Conservation (phyloP, 2,329 filamentous ascomycete genomes). For the Phoma sp. region DNA sequence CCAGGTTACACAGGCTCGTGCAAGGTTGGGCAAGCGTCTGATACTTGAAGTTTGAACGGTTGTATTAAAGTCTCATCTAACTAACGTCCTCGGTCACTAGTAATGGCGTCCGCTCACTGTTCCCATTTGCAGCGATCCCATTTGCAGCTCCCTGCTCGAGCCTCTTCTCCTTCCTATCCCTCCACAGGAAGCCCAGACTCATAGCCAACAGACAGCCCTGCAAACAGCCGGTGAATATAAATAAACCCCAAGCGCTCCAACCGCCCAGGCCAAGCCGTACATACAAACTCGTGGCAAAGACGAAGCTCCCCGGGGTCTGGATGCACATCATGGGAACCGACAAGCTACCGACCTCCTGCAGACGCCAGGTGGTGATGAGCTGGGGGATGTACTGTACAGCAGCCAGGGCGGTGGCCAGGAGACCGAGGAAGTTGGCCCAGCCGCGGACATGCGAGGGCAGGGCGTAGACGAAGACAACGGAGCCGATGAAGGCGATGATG, state of each 20-base stretch:
- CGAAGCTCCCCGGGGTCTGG: slow-evolving; percentile 89
- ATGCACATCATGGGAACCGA: slow-evolving; percentile 99
- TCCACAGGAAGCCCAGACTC: slow-evolving; percentile 78
- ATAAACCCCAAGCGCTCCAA: slow-evolving; percentile 96
- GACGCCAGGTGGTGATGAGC: slow-evolving; percentile 86
- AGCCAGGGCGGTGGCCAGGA: slow-evolving; percentile 79
- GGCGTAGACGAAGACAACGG: slow-evolving; percentile 71
- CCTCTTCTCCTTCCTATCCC: slow-evolving; percentile 47
- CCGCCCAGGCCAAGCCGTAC: slow-evolving; percentile 79
- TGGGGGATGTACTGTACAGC: slow-evolving; percentile 94
- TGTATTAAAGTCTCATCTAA: not conserved
- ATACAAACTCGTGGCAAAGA: slow-evolving; percentile 87
- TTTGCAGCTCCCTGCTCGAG: slow-evolving; percentile 5
- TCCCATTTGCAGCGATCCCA: not conserved
- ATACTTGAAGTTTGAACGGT: no score
- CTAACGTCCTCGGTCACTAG: slow-evolving; percentile 10
- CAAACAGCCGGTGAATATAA: slow-evolving; percentile 82
- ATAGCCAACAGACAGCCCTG: slow-evolving; percentile 83
- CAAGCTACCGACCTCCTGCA: slow-evolving; percentile 87
- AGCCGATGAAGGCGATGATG: slow-evolving; percentile 70
- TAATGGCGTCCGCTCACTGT: slow-evolving; percentile 9
- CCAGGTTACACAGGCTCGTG: slow-evolving; percentile 11
- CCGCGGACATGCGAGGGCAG: slow-evolving; percentile 69
- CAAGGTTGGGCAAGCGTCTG: not conserved
- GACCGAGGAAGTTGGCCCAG: slow-evolving; percentile 87